Evolutionary conservation across 2,329 filamentous ascomycete genomes (phyloP).

Genomic region (Aspergillus terreus): DNA sequence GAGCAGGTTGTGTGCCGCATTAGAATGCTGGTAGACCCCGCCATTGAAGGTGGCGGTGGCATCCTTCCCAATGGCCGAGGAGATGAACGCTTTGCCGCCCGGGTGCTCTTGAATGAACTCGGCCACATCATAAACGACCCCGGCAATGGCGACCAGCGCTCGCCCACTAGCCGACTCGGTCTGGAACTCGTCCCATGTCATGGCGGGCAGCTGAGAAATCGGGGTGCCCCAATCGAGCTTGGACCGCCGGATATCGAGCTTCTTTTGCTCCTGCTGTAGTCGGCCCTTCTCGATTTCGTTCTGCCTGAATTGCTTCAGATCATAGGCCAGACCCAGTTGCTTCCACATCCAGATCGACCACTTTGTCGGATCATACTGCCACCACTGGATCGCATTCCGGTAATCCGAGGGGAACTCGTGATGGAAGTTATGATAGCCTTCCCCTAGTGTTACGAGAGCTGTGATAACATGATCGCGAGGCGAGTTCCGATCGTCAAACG

Average conservation of each 20-base stretch:
- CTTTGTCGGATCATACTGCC: constrained; percentile 15
- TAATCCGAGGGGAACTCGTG: constrained; percentile 17
- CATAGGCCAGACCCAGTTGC: constrained; percentile 9
- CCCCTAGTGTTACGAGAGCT: constrained; percentile 9
- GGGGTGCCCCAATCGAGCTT: constrained; percentile 11
- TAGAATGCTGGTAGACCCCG: constrained; percentile 16
- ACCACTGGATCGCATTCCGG: constrained; percentile 15
- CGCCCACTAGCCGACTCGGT: neutral
- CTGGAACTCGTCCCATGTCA: constrained; percentile 12
- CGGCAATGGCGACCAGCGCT: constrained; percentile 7
- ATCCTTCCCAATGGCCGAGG: constrained; percentile 8
- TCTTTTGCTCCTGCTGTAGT: constrained; percentile 12
- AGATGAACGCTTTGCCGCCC: constrained; percentile 8
- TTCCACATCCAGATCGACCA: constrained; percentile 15
- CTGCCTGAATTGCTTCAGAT: constrained; percentile 8
- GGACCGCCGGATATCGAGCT: constrained; percentile 1
- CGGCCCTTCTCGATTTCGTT: constrained; percentile 16
- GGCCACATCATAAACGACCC: constrained; percentile 13
- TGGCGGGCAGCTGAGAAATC: constrained; percentile 4
- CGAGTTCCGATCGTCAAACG: constrained; percentile 13
- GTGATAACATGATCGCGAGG: constrained; percentile 13
- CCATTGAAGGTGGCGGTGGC: constrained; percentile 14
- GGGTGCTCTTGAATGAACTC: constrained; percentile 13
- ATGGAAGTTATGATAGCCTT: constrained; percentile 19
- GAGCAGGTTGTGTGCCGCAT: constrained; percentile 9